Conservation (phyloP, 805 yeast genomes). For the Saturnispora silvae region DNA sequence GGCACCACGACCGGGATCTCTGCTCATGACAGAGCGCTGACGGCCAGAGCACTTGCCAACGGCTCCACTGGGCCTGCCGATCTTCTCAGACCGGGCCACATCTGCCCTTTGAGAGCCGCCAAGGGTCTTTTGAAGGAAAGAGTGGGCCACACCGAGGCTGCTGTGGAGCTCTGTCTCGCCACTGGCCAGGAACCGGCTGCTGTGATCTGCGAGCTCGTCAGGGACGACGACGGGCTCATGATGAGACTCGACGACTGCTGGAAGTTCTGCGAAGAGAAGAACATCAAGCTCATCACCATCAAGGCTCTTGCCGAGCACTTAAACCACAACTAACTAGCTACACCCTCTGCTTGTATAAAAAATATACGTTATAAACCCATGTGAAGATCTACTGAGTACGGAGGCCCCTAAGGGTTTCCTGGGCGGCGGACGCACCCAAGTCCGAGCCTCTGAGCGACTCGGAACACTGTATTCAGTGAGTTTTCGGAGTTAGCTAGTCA, state of each 20-base stretch:
- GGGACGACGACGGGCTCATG: conserved; percentile 91
- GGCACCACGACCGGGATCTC: conserved; percentile 97
- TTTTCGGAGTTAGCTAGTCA: too few species aligned
- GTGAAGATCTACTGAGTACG: too few species aligned
- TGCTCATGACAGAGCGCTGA: conserved; percentile 85
- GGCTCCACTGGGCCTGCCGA: conserved; percentile 45
- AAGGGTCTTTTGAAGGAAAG: conserved; percentile 74
- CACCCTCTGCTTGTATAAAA: too few species aligned
- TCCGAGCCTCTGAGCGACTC: too few species aligned
- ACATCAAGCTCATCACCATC: conserved; percentile 66
- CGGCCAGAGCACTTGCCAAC: conserved; percentile 63
- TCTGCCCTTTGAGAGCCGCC: conserved; percentile 84
- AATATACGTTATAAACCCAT: too few species aligned
- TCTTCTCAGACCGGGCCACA: conserved; percentile 87
- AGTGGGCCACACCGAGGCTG: conserved; percentile 96
- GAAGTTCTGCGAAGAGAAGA: conserved; percentile 50
- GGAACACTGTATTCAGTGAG: too few species aligned
- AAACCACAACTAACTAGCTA: conserved; percentile 16
- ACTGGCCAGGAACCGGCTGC: conserved; percentile 78
- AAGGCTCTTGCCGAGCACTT: conserved; percentile 57
- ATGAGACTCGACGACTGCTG: conserved; percentile 84
- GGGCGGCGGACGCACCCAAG: too few species aligned
- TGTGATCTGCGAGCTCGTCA: conserved; percentile 87
- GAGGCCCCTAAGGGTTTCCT: too few species aligned
- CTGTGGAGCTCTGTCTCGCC: conserved; percentile 73